Conservation (phyloP, 768 basidiomycete genomes). For the Cubamyces sp. region DNA sequence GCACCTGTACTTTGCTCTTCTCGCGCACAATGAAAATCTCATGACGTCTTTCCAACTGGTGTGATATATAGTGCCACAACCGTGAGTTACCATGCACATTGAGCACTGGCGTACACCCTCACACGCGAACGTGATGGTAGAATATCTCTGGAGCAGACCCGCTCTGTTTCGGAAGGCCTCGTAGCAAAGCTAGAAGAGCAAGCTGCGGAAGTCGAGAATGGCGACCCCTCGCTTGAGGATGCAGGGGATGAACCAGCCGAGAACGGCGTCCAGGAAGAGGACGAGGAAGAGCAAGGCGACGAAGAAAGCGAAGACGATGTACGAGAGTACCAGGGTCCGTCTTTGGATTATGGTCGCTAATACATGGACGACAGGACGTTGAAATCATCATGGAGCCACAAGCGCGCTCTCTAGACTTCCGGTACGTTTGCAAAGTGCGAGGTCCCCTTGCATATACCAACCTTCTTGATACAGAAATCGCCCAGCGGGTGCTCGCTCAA, state of each 20-base stretch:
- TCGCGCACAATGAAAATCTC: conserved; percentile 40
- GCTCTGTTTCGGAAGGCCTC: conserved; percentile 45
- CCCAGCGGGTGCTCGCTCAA: conserved; percentile 34
- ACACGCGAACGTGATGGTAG: conserved; percentile 33
- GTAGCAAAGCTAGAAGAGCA: conserved; percentile 55
- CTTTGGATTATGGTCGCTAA: background rate
- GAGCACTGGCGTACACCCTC: conserved; percentile 28
- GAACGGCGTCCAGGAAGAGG: conserved; percentile 44
- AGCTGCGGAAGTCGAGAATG: conserved; percentile 38
- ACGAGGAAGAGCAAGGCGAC: conserved; percentile 42
- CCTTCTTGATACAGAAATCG: conserved; percentile 21
- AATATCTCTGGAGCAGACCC: conserved; percentile 46
- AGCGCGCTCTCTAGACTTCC: conserved; percentile 72
- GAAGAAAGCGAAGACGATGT: conserved; percentile 49
- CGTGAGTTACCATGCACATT: conserved; percentile 53
- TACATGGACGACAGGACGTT: conserved; percentile 57
- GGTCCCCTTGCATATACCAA: conserved; percentile 2
- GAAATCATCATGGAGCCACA: conserved; percentile 91
- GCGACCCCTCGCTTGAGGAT: conserved; percentile 31
- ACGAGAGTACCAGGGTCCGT: conserved; percentile 21
- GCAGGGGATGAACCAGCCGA: conserved; percentile 39
- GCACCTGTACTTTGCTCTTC: conserved; percentile 41
- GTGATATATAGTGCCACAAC: conserved; percentile 58
- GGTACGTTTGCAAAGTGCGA: conserved; percentile 45
- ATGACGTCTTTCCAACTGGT: conserved; percentile 36